Evolutionary conservation across 345 rosid genomes (phyloP).

Genomic region (Dipteronia dyeriana): DNA sequence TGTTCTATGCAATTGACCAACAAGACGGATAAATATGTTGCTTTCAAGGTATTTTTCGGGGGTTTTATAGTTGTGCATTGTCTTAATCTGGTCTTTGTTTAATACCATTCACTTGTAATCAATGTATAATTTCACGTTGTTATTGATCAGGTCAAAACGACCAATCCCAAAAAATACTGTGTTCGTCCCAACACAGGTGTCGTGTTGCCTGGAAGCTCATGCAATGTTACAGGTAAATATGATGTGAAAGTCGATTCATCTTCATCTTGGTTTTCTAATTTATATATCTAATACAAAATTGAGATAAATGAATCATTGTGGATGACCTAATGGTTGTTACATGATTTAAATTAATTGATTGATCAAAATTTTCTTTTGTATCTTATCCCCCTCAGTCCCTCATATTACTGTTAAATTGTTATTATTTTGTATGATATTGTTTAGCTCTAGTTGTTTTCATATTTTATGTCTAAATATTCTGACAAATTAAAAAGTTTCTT

Average conservation of each 20-base stretch:
- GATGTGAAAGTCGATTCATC: not conserved
- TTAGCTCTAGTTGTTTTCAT: not conserved
- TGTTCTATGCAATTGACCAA: conserved; percentile 76
- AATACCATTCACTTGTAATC: not conserved
- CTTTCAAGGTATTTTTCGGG: conserved; percentile 59
- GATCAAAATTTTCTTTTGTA: not conserved
- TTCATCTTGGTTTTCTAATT: not conserved
- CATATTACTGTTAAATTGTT: not conserved
- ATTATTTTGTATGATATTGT: not conserved
- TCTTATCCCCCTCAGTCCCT: not conserved
- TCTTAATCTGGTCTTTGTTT: conserved; percentile 8
- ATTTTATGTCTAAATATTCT: not conserved
- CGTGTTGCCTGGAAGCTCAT: conserved; percentile 58
- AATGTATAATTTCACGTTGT: not conserved
- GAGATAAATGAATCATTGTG: no score
- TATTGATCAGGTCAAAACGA: conserved; percentile 74
- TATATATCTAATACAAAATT: not conserved
- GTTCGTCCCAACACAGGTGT: conserved; percentile 87
- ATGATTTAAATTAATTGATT: no score
- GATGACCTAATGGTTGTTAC: no score
- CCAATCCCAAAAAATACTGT: conserved; percentile 78
- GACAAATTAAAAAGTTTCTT: no score
- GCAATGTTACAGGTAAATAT: conserved; percentile 64
- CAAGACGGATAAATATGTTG: conserved; percentile 65
- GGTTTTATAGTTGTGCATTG: not conserved